phyloP scores from a whole-genome alignment of 2,329 filamentous ascomycete genomes.

The Emergomyces pasteurianus region DNA sequence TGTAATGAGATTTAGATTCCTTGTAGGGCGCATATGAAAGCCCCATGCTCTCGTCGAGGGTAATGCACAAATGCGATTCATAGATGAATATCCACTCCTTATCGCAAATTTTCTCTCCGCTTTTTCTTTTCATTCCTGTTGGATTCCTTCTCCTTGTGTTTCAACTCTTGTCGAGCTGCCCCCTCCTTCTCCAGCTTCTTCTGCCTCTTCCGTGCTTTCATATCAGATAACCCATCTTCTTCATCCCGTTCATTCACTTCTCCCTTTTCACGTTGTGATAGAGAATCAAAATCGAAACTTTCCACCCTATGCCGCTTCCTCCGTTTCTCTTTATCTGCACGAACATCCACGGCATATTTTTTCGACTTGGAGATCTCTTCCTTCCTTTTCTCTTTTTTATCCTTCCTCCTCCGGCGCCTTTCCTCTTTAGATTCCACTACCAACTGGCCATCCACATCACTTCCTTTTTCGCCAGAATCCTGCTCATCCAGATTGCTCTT shows the following conservation, averaged over 20 bases:
- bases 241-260: constrained; percentile 9
- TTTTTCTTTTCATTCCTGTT: constrained; percentile 35
- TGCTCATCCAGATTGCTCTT: constrained; percentile 12
- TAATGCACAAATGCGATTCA: not conserved
- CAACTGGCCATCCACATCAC: constrained; percentile 8
- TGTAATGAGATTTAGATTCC: too few relatives aligned
- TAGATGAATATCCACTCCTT: constrained; percentile 8
- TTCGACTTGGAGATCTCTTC: constrained; percentile 5
- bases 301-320: constrained; percentile 7
- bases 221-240: constrained; percentile 5
- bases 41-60: not conserved
- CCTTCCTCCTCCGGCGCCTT: constrained; percentile 9
- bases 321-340: constrained; percentile 6
- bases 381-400: constrained; percentile 9
- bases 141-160: constrained; percentile 29
- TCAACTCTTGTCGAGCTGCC: constrained; percentile 15
- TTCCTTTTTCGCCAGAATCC: constrained; percentile 8
- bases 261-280: constrained; percentile 11
- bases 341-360: not conserved
- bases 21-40: too few relatives aligned
- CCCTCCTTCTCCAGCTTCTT: constrained; percentile 18
- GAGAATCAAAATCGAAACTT: not conserved
- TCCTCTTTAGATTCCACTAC: constrained; percentile 10
- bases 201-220: constrained; percentile 19
- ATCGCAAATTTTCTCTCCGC: constrained; percentile 23